Evolutionary conservation across 2,329 filamentous ascomycete genomes (phyloP), one percentile per base, ranked within the genome.

Genomic region (Alternaria sp.): DNA sequence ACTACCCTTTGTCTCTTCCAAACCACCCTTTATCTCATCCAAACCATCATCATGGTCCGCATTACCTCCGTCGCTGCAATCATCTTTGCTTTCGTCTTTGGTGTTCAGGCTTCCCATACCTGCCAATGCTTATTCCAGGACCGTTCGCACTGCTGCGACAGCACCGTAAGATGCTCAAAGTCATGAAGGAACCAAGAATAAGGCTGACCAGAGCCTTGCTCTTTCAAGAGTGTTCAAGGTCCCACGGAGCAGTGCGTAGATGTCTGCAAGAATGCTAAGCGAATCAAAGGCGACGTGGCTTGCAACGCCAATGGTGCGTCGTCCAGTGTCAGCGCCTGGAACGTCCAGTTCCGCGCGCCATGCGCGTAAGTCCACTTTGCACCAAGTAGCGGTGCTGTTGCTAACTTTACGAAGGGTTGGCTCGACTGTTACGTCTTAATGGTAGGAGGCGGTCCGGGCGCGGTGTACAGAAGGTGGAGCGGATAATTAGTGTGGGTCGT

Each of bases 101-200:
- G 44, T 7, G 44, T n/a, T 48, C 44, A 48, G 21, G 44, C 44
- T 48, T 24, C 44, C 17, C 44, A 48, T 24, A 48, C 33, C 44
- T 48, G 44, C 5, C 44, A 48, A 36, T 48, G 44, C 14, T 24
- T 48, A 13, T 48, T 48, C 21, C 21, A 23, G 9, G 21, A 48
- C 23, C 29, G 44, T 23, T 24, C 21, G 31, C 44, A 48, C 44
- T 48, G 44, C 31, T 48, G 44, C 9, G 44, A 17, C 31, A 48
- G 29, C 8, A 33, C 23, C 31, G 21, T 34, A 24, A 48, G 44
- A 24, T 21, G 8, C 29, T 48, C 21, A 24, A 17, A 34, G 13
- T 6, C 23, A 33, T 34, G 6, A 14, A 14, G 21, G 1, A 36
- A n/a, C 21, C 14, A 34, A 48, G 2, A 8, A 36, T 11, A 10